phyloP scores from a whole-genome alignment of 2,329 filamentous ascomycete species.

The Penicillium glabrum region DNA sequence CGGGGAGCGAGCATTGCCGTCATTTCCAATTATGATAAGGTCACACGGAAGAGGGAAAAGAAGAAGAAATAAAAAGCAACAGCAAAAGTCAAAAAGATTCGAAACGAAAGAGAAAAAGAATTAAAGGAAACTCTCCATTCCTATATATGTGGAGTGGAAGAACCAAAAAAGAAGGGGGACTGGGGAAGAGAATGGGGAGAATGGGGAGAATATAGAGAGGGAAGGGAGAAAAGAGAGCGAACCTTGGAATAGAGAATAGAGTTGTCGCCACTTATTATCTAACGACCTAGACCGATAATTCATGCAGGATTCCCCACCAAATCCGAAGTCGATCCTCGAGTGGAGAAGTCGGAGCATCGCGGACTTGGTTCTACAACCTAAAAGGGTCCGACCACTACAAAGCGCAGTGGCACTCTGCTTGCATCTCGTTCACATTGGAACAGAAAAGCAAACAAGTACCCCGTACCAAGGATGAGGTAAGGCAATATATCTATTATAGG shows the following conservation, averaged over 20 bases:
- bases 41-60: neutral
- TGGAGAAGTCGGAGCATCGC: constrained; percentile 9
- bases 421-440: too few relatives aligned
- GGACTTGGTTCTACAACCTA: neutral
- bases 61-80: neutral
- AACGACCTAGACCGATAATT: constrained; percentile 6
- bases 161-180: neutral
- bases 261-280: neutral
- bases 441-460: too few relatives aligned
- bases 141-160: neutral
- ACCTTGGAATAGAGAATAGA: neutral
- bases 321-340: constrained; percentile 1
- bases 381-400: neutral
- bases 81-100: neutral
- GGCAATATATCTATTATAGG: too few relatives aligned
- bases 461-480: too few relatives aligned
- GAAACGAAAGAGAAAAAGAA: neutral
- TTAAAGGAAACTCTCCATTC: neutral
- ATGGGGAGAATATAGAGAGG: neutral
- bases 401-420: too few relatives aligned
- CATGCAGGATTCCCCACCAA: neutral
- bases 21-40: constrained; percentile 26
- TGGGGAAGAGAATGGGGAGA: neutral
- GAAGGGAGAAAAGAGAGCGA: neutral
- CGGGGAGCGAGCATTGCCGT: constrained; percentile 35